Conservation (phyloP, 108 stramenopile genomes). For the Pseudonitzschia delicatissima region DNA sequence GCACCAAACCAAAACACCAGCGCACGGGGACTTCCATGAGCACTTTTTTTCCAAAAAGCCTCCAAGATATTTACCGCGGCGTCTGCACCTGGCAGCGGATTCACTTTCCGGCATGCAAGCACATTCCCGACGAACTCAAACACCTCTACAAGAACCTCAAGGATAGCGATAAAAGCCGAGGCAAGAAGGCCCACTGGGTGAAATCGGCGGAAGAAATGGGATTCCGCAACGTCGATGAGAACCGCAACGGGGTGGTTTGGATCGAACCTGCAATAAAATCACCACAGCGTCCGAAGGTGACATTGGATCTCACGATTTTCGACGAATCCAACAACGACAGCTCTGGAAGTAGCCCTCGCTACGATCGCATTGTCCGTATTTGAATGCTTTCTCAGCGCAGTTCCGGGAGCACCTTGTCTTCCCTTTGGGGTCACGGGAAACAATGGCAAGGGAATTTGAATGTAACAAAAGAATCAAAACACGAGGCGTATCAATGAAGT, state of each 20-base stretch:
- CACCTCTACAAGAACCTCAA: constrained; percentile 43
- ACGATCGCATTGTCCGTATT: no score
- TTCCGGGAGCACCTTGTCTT: no score
- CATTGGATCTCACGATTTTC: no score
- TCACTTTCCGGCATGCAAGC: constrained; percentile 54
- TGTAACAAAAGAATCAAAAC: no score
- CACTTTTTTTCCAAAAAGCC: constrained; percentile 38
- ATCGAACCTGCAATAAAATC: background rate
- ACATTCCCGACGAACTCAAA: constrained; percentile 46
- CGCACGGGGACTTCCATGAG: constrained; percentile 24
- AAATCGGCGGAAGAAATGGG: constrained; percentile 54
- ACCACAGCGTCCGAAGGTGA: no score
- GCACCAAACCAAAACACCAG: constrained; percentile 5
- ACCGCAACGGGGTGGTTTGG: constrained; percentile 25
- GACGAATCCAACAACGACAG: no score
- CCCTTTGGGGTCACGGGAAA: no score
- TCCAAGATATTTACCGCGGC: constrained; percentile 35
- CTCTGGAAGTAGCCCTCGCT: no score
- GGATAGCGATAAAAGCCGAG: constrained; percentile 41
- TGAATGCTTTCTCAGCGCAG: no score
- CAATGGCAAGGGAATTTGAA: no score
- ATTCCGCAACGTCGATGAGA: constrained; percentile 40
- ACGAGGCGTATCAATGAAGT: no score
- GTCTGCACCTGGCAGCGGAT: constrained; percentile 53
- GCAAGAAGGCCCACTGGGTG: constrained; percentile 67